Evolutionary conservation across 1,284 basidiomycete genomes (phyloP).

Genomic region (Pterulicium gracile): DNA sequence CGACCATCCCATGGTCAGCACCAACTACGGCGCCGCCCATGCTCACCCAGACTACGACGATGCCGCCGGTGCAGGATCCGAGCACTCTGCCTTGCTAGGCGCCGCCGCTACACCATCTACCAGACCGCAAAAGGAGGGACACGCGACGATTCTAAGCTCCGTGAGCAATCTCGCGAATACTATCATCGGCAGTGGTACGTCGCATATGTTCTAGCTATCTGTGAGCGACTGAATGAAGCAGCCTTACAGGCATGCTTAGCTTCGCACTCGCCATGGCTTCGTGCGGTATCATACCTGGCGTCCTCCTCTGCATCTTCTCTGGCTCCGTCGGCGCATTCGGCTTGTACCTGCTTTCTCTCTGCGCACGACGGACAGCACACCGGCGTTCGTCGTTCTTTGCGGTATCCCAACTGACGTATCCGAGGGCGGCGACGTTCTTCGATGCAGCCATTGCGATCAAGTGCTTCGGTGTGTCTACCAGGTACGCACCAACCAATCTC

Average conservation of each 20-base stretch:
- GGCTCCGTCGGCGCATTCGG: constrained; percentile 78
- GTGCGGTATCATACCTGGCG: constrained; percentile 77
- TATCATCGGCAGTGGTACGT: constrained; percentile 79
- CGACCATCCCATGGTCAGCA: too few relatives aligned
- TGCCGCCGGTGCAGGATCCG: too few relatives aligned
- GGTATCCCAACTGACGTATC: constrained; percentile 79
- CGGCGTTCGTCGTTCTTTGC: constrained; percentile 82
- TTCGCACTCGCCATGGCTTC: constrained; percentile 76
- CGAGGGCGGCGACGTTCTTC: constrained; percentile 74
- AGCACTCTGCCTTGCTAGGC: background rate
- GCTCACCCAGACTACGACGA: too few relatives aligned
- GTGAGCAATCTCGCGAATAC: constrained; percentile 78
- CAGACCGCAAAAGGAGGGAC: constrained; percentile 36
- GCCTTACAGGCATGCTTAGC: constrained; percentile 61
- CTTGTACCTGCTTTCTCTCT: constrained; percentile 81
- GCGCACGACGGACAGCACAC: constrained; percentile 72
- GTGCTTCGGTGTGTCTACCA: constrained; percentile 94
- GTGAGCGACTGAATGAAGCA: constrained; percentile 7
- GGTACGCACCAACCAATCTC: constrained; percentile 30
- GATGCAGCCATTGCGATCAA: constrained; percentile 94
- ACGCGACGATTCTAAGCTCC: constrained; percentile 54
- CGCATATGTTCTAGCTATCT: constrained; percentile 3
- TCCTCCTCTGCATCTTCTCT: constrained; percentile 82
- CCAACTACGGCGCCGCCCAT: too few relatives aligned
- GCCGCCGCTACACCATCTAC: background rate